Evolutionary conservation across 768 basidiomycete genomes (phyloP).

Genomic region (Udeniomyces megalosporus): DNA sequence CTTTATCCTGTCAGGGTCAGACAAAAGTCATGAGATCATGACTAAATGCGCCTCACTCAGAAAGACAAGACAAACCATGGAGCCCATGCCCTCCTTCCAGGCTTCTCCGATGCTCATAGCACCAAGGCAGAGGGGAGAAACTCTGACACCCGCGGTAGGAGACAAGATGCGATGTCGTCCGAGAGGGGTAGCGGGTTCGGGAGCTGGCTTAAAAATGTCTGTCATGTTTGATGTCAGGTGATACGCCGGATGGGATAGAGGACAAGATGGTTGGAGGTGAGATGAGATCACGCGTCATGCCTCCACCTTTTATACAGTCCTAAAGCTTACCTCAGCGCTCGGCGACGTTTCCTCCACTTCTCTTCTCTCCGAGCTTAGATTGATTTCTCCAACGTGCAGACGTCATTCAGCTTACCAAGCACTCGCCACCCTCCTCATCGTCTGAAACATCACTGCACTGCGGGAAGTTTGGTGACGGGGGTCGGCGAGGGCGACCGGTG

Average conservation of each 20-base stretch:
- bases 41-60: not conserved
- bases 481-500: too few species aligned
- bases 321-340: not conserved
- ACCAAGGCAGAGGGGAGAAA: conserved; percentile 11
- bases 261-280: too few species aligned
- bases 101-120: conserved; percentile 12
- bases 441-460: conserved; percentile 24
- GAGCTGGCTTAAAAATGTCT: not conserved
- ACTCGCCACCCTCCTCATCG: not conserved
- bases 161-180: conserved; percentile 8
- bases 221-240: too few species aligned
- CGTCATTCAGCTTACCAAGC: conserved; percentile 76
- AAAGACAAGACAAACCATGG: not conserved
- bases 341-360: not conserved
- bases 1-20: not conserved
- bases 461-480: too few species aligned
- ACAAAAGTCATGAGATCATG: not conserved
- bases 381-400: conserved; percentile 99
- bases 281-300: not conserved
- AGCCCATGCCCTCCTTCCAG: conserved; percentile 5
- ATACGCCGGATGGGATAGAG: too few species aligned
- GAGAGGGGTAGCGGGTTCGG: conserved; percentile 1
- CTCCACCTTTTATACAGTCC: not conserved
- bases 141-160: conserved; percentile 5
- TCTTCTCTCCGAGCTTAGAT: conserved; percentile 3